Evolutionary conservation across 1,284 basidiomycete species (phyloP).

Genomic region (Fistulina hepatica): DNA sequence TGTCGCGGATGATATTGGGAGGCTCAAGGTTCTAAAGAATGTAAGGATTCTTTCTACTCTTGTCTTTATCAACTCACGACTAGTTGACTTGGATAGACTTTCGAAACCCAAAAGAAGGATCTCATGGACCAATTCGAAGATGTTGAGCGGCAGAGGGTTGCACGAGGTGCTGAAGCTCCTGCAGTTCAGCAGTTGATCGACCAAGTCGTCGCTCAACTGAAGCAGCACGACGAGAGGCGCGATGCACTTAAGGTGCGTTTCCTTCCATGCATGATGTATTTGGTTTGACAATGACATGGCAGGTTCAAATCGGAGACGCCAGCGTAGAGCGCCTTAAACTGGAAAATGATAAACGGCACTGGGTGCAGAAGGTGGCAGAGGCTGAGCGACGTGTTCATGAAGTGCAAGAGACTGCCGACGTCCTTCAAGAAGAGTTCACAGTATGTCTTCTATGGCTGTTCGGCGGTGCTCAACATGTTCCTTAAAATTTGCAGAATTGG

Average conservation of each 20-base stretch:
- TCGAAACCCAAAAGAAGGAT: conserved; percentile 39
- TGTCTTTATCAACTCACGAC: not conserved
- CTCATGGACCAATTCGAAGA: conserved; percentile 41
- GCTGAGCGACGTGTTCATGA: conserved; percentile 32
- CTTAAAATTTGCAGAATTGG: conserved; percentile 40
- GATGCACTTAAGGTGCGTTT: conserved; percentile 30
- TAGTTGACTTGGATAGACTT: conserved; percentile 31
- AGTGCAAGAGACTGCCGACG: conserved; percentile 34
- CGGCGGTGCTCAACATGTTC: not conserved
- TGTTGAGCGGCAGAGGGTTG: conserved; percentile 29
- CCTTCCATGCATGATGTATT: not conserved
- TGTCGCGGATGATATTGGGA: conserved; percentile 8
- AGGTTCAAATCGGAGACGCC: conserved; percentile 36
- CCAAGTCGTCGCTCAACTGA: conserved; percentile 28
- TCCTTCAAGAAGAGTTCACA: conserved; percentile 48
- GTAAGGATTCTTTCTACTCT: conserved; percentile 3
- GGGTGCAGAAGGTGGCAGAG: conserved; percentile 34
- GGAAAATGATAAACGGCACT: conserved; percentile 36
- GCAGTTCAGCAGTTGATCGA: conserved; percentile 34
- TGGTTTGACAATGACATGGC: not conserved
- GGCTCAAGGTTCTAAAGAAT: conserved; percentile 4
- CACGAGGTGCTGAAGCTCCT: conserved; percentile 25
- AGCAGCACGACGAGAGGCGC: conserved; percentile 3
- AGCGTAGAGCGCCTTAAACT: conserved; percentile 35
- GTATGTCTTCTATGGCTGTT: conserved; percentile 25